These are phyloP conservation scores for Sphagnum contortum DNA, from an alignment of 225 moss, liverwort and hornwort species.

Conservation along the genomic window DNA sequence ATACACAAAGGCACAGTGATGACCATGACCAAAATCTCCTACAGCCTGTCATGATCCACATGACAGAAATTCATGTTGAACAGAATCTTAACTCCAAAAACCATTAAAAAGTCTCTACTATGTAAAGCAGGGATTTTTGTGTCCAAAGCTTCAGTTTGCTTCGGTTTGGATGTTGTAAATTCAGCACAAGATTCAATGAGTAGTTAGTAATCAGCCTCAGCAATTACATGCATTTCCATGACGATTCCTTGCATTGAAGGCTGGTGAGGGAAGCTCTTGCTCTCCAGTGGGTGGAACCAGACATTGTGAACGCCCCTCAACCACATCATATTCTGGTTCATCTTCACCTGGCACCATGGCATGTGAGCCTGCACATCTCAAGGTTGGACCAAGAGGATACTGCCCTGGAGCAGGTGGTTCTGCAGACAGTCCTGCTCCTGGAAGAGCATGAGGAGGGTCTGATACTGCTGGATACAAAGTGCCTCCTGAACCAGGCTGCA, in stretches of 20 bases:
- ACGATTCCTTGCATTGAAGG: conserved; percentile 41
- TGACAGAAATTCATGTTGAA: too few relatives aligned
- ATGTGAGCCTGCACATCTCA: conserved; percentile 14
- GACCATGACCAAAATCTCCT: too few relatives aligned
- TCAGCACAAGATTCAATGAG: too few relatives aligned
- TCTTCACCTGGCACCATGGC: conserved; percentile 17
- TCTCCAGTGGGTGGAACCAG: conserved; percentile 16
- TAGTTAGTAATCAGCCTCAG: conserved; percentile 12
- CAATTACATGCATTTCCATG: conserved; percentile 24
- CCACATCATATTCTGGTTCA: conserved; percentile 32
- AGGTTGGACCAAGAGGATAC: conserved; percentile 15
- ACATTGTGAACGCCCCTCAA: conserved; percentile 16
- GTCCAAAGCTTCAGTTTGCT: too few relatives aligned
- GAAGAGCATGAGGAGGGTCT: too few relatives aligned
- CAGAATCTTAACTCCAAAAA: too few relatives aligned
- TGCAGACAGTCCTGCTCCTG: conserved; percentile 14
- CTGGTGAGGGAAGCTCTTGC: conserved; percentile 26
- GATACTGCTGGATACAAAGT: conserved; percentile 13
- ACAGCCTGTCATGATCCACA: too few relatives aligned
- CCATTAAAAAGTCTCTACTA: too few relatives aligned
- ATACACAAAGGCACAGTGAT: too few relatives aligned
- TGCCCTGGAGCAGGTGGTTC: conserved; percentile 11
- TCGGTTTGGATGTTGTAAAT: too few relatives aligned
- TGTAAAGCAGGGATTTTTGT: too few relatives aligned
- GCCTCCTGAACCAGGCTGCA: conserved; percentile 19